Evolutionary conservation across 2,329 filamentous ascomycete species (phyloP), one percentile per base, ranked within the genome.

Genomic region (Colletotrichum navitas): DNA sequence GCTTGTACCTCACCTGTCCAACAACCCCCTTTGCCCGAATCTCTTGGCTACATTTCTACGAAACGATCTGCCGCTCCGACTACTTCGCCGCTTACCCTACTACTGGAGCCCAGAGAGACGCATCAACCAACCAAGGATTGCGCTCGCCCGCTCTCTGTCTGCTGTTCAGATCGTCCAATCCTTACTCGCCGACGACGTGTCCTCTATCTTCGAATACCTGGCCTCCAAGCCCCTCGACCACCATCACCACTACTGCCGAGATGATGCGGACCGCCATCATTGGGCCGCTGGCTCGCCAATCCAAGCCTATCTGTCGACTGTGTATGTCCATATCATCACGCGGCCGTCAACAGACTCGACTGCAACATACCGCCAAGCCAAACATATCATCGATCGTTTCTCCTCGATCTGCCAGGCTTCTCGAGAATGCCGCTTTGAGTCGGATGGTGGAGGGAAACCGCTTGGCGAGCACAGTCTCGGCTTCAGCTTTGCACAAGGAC

Each of bases 261-360:
- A 78, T 71, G n/a, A 85, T 86, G 83, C 83, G 82, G 59, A 79
- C 79, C 76, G 77, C 80, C 67, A 76, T 74, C 59, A 63, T 79
- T n/a, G 59, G 59, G 54, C 63, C 66, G 34, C 52, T 60, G 45
- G 63, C 67, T 52, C 75, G 74, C 36, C 76, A 77, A 52, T 74
- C 75, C 55, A 70, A 65, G 74, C 80, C 83, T 67, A 74, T 85
- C 64, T 87, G 85, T 79, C 83, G 83, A 63, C 79, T 82, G 61
- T 87, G 85, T 76, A 76, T 84, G 63, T 79, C 80, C 72, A 74
- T 82, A 5, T 39, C 52, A 59, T 76, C 75, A 34, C 77, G 74
- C 56, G 56, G 63, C n/a, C 59, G 39, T 16, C 65, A 68, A 41
- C 68, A 68, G 45, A 68, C 59, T 43, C 68, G 68, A 60, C 47